These are phyloP conservation scores for Pinus albicaulis DNA, from an alignment of 75 land plant species.

Conservation along the genomic window DNA sequence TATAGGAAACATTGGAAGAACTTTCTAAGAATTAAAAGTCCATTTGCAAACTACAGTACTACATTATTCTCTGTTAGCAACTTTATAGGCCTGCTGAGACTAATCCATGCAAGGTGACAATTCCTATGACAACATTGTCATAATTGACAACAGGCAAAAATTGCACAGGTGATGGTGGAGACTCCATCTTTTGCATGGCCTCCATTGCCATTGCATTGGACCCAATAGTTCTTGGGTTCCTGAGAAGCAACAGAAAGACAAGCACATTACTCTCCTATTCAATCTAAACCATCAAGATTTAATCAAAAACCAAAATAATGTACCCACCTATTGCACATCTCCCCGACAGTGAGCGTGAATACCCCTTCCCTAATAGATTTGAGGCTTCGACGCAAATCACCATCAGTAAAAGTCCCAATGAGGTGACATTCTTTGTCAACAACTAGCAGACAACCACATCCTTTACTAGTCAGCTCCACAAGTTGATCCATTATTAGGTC, in stretches of 20 bases:
- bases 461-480: conserved; percentile 87
- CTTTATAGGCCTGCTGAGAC: conserved; percentile 87
- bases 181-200: conserved; percentile 98
- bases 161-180: conserved; percentile 87
- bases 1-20: not conserved
- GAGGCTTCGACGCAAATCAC: conserved; percentile 92
- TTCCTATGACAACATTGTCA: conserved; percentile 75
- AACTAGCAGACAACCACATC: conserved; percentile 96
- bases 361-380: conserved; percentile 82
- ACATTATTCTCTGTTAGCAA: not conserved
- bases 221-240: conserved; percentile 76
- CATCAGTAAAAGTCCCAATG: conserved; percentile 97
- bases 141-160: conserved; percentile 84
- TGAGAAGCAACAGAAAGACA: conserved; percentile 20
- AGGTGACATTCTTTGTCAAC: conserved; percentile 67
- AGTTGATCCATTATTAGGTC: conserved; percentile 97
- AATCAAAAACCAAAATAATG: not conserved
- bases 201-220: conserved; percentile 95
- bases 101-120: conserved; percentile 88
- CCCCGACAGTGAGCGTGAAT: conserved; percentile 86
- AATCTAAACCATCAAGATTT: not conserved
- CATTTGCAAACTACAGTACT: not conserved
- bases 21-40: not conserved
- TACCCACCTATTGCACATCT: conserved; percentile 92
- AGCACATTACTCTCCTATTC: not conserved